Conservation (phyloP, 169 alveolate species). For the Plasmodium gallinaceum region DNA sequence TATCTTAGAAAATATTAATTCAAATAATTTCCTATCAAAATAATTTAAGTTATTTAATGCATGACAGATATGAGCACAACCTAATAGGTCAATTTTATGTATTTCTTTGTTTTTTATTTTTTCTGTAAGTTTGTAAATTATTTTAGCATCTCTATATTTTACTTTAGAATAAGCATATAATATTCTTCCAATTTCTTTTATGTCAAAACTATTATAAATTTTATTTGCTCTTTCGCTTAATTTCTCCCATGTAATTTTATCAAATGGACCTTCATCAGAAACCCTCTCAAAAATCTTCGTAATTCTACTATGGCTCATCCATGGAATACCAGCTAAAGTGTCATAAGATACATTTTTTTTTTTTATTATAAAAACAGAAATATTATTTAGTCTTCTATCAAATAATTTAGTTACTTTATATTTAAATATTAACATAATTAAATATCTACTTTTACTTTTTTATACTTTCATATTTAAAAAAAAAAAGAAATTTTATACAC, state of each 20-base stretch:
- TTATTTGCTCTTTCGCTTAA: constrained; percentile 57
- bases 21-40: constrained; percentile 47
- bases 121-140: constrained; percentile 59
- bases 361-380: background rate
- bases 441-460: background rate
- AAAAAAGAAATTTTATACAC: background rate
- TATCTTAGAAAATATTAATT: constrained; percentile 5
- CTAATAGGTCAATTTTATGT: constrained; percentile 33
- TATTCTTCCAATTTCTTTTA: constrained; percentile 72
- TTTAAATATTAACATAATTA: background rate
- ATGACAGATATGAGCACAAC: constrained; percentile 61
- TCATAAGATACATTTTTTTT: constrained; percentile 56
- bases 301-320: constrained; percentile 77
- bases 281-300: constrained; percentile 58
- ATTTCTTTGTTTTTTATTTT: constrained; percentile 46
- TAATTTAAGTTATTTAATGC: constrained; percentile 63
- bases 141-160: constrained; percentile 58
- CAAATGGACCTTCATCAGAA: constrained; percentile 69
- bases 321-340: constrained; percentile 71
- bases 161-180: constrained; percentile 58
- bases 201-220: constrained; percentile 34
- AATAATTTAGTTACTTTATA: background rate
- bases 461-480: background rate
- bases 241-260: constrained; percentile 66
- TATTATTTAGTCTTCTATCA: background rate